These are phyloP conservation scores for Crithidia thermophila DNA, from an alignment of 208 protist genomes.

Conservation along the genomic window DNA sequence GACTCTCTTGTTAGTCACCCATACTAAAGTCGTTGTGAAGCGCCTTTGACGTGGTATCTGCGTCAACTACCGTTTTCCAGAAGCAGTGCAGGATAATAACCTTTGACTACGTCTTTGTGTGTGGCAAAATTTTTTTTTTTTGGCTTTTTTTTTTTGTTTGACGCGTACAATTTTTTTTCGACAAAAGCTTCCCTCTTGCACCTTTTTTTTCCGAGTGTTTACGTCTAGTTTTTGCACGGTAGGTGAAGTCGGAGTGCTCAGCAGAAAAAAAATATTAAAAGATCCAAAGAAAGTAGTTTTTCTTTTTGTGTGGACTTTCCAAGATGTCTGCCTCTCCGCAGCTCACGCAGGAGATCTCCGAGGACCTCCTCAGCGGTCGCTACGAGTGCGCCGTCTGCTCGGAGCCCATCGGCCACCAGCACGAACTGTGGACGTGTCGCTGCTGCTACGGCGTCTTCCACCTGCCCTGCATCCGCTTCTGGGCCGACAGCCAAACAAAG, in stretches of 20 bases:
- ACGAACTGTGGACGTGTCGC: slow-evolving; percentile 65
- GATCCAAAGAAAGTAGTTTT: neutral
- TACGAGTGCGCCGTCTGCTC: slow-evolving; percentile 82
- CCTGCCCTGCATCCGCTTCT: slow-evolving; percentile 64
- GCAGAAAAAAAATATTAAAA: neutral
- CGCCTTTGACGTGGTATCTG: neutral
- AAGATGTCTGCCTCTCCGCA: slow-evolving; percentile 32
- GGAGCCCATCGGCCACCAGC: slow-evolving; percentile 45
- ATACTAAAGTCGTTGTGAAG: neutral
- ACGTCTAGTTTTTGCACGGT: too few relatives aligned
- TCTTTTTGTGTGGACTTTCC: neutral
- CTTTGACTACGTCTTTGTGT: neutral
- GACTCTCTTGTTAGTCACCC: neutral
- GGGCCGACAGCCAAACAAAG: slow-evolving; percentile 52
- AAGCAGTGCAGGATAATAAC: too few relatives aligned
- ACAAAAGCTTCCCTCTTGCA: neutral
- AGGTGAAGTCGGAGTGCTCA: too few relatives aligned
- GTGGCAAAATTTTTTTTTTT: slow-evolving; percentile 1
- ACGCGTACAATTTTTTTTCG: neutral
- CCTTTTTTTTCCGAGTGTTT: neutral
- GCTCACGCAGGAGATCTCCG: slow-evolving; percentile 40
- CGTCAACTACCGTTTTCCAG: too few relatives aligned
- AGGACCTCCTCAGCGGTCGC: slow-evolving; percentile 48
- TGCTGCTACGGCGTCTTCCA: slow-evolving; percentile 81
- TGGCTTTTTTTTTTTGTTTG: slow-evolving; percentile 9